Percentiles rank a stretch among this genome's conserved stretches.
Evolutionary conservation across 23 red algal species (phyloP).

Genomic region (Gracilaria gracilis): DNA sequence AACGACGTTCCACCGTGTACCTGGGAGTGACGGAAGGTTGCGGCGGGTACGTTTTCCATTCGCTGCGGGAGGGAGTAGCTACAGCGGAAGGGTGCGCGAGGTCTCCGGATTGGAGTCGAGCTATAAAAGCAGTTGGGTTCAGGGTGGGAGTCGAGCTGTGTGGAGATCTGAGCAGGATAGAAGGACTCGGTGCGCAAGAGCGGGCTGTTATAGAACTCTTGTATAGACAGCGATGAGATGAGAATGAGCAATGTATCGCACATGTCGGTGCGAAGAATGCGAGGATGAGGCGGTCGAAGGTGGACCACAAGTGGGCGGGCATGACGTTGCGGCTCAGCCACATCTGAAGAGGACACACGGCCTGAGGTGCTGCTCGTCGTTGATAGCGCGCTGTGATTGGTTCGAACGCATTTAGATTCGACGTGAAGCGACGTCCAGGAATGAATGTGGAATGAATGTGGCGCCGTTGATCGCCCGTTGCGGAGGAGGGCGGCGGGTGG

Average conservation of each 20-base stretch:
- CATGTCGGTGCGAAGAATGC: not conserved
- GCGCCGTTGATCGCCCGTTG: not conserved
- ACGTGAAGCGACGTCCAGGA: not conserved
- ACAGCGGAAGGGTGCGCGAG: not conserved
- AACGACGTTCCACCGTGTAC: constrained; percentile 50
- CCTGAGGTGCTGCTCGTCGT: not conserved
- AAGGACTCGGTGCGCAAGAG: not conserved
- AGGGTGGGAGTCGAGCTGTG: not conserved
- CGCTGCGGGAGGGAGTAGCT: not conserved
- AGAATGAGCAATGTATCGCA: not conserved
- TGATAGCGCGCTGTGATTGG: not conserved
- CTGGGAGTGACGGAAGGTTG: constrained; percentile 40
- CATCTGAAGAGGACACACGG: not conserved
- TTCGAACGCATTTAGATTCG: not conserved
- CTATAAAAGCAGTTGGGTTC: not conserved
- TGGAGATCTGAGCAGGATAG: not conserved
- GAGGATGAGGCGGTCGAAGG: not conserved
- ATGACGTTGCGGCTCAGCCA: not conserved
- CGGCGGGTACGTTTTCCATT: constrained; percentile 19
- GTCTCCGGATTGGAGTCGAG: not conserved
- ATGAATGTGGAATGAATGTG: not conserved
- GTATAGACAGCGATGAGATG: not conserved
- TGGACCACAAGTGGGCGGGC: not conserved
- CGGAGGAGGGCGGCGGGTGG: not conserved
- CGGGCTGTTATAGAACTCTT: too few species aligned